Evolutionary conservation across 208 protist species (phyloP).

Genomic region (Acanthamoeba sp.): DNA sequence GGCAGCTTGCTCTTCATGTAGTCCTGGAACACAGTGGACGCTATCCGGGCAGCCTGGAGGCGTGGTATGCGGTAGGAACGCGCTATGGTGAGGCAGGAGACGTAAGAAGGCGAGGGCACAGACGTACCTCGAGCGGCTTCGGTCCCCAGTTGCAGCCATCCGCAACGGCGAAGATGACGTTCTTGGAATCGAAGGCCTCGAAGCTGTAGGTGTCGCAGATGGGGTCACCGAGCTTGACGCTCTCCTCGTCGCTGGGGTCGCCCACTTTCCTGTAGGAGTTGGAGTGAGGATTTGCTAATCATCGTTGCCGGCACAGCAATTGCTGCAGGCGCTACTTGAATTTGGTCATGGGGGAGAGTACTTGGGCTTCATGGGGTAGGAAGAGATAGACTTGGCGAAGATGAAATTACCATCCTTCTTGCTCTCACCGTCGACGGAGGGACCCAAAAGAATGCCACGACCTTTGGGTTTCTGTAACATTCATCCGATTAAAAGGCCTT

Average conservation of each 20-base stretch:
- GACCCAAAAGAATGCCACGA: neutral
- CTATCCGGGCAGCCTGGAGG: conserved; percentile 25
- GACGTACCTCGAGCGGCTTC: conserved; percentile 75
- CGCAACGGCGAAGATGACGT: conserved; percentile 77
- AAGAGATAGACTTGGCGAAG: neutral
- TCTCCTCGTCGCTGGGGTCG: neutral
- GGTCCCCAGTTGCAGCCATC: conserved; percentile 84
- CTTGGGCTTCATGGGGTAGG: conserved; percentile 23
- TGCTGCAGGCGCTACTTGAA: too few species aligned
- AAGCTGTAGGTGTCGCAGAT: conserved; percentile 81
- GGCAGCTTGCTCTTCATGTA: conserved; percentile 74
- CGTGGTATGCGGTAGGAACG: neutral
- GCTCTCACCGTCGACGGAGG: neutral
- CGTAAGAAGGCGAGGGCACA: neutral
- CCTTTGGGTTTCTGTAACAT: neutral
- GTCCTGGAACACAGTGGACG: conserved; percentile 32
- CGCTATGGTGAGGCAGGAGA: too few species aligned
- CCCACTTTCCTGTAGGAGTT: neutral
- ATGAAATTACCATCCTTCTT: neutral
- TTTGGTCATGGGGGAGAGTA: too few species aligned
- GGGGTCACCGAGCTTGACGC: conserved; percentile 74
- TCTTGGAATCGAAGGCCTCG: conserved; percentile 64
- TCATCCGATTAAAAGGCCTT: neutral
- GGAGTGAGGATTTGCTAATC: too few species aligned
- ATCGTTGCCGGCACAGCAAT: neutral